These are phyloP conservation scores for Boletus insuetus DNA, from an alignment of 768 basidiomycete species.

Conservation along the genomic window DNA sequence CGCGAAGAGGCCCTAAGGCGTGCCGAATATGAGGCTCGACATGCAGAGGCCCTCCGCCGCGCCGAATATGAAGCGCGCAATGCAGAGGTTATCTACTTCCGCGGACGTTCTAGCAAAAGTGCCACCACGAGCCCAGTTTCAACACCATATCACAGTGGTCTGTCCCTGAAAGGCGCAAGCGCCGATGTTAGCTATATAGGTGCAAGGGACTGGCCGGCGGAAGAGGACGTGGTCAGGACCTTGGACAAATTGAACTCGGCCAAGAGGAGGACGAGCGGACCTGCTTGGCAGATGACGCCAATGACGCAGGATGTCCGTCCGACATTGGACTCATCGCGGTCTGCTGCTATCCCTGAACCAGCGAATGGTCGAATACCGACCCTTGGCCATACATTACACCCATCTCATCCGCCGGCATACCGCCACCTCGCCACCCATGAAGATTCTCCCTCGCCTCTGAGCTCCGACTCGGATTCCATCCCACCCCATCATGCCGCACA, in stretches of 20 bases:
- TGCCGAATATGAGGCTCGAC: conserved; percentile 82
- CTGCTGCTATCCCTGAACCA: conserved; percentile 15
- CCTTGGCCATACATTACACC: conserved; percentile 40
- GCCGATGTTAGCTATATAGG: conserved; percentile 44
- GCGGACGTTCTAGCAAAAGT: conserved; percentile 51
- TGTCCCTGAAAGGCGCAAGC: conserved; percentile 18
- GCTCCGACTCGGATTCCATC: conserved; percentile 58
- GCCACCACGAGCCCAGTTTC: conserved; percentile 65
- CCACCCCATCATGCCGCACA: conserved; percentile 29
- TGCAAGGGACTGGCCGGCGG: conserved; percentile 35
- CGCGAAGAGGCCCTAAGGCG: conserved; percentile 78
- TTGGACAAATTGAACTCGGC: conserved; percentile 26
- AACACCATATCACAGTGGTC: conserved; percentile 36
- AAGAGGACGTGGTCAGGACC: conserved; percentile 26
- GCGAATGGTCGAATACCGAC: conserved; percentile 14
- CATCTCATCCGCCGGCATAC: conserved; percentile 32
- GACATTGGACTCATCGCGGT: conserved; percentile 13
- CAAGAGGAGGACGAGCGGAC: conserved; percentile 53
- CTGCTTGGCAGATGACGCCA: conserved; percentile 53
- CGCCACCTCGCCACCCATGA: conserved; percentile 43
- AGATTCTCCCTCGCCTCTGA: conserved; percentile 68
- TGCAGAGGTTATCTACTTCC: conserved; percentile 43
- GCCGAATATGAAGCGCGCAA: conserved; percentile 59
- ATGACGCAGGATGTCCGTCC: conserved; percentile 34
- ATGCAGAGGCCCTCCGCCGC: conserved; percentile 63